Percentiles rank a stretch among this genome's conserved stretches.
Conservation (phyloP, 2,329 filamentous ascomycete genomes). For the Monosporascus cannonballus region DNA sequence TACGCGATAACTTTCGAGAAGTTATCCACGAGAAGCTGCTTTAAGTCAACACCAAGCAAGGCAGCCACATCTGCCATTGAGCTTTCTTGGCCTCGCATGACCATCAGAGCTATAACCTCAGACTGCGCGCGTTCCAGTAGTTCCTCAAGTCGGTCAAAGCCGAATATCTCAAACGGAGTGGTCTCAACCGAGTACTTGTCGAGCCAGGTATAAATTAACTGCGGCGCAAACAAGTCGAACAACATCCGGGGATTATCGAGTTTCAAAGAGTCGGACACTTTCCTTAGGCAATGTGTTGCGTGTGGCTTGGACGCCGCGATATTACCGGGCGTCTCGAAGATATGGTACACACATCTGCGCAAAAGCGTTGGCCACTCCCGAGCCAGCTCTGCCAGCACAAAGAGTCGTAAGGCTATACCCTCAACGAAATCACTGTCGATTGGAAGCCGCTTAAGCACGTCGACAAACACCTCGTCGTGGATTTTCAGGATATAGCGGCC, state of each 20-base stretch:
- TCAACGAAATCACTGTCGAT: constrained; percentile 64
- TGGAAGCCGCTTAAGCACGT: constrained; percentile 76
- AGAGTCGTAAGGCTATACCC: constrained; percentile 78
- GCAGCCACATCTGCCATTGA: constrained; percentile 55
- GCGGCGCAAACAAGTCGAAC: constrained; percentile 79
- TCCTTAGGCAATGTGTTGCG: constrained; percentile 63
- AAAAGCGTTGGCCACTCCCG: constrained; percentile 81
- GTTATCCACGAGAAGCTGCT: constrained; percentile 55
- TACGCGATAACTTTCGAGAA: constrained; percentile 82
- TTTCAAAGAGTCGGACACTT: constrained; percentile 59
- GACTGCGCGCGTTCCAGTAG: constrained; percentile 66
- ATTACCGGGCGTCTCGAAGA: constrained; percentile 82
- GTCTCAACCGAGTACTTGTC: constrained; percentile 58
- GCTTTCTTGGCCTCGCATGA: constrained; percentile 71
- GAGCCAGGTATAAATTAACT: constrained; percentile 88
- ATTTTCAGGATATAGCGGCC: constrained; percentile 72
- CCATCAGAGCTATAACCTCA: constrained; percentile 72
- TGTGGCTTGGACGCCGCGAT: constrained; percentile 60
- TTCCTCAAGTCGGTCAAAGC: constrained; percentile 62
- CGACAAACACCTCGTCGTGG: constrained; percentile 79
- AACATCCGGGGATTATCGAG: constrained; percentile 63
- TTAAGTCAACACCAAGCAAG: constrained; percentile 46
- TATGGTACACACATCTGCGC: constrained; percentile 82
- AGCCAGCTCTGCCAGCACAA: constrained; percentile 70
- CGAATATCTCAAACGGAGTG: constrained; percentile 83